Base-by-base conservation (phyloP, 257 asterid species). In the Cinchona pubescens region DNA sequence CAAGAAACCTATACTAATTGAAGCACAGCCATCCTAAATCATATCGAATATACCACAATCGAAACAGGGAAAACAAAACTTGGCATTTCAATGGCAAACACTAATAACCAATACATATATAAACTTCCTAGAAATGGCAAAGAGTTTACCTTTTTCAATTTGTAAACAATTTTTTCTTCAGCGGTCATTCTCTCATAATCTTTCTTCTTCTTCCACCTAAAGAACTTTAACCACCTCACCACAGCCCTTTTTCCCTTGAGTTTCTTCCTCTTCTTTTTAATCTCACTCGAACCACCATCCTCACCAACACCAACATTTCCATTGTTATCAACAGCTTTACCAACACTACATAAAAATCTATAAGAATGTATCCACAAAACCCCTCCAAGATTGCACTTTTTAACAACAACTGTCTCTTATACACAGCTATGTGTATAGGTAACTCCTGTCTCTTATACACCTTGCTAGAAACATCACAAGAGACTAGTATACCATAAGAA, bases 161-260 rank as follows among this genome's bases (percentile, higher is more conserved):
- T 92, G 77, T 56, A 86, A 9, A 94, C 88, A 58, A 90, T 81
- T 82, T 84, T 94, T 82, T 94, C 97, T 75, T 94, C 97, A 0
- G 90, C 73, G 0, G 94, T 90, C 98, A 94, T 90, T 71, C 96
- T 87, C 49, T 87, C 85, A 63, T 27, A 80, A 25, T 88, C 89
- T 76, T 83, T 92, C 88, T 92, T 95, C 92, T 95, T 95, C 90
- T 91, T 91, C 75, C 78, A 90, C 82, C 98, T 83, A 82, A 95
- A 88, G 72, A 84, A 85, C 90, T 95, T 95, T 80, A 95, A 79
- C 99, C 98, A 95, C 82, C 80, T 86, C 78, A 88, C 96, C 30
- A 95, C 96, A 32, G 89, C 96, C 85, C 98, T 85, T 83, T n/a
- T n/a, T n/a, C n/a, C n/a, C n/a, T n/a, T n/a, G n/a, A n/a, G n/a